These are phyloP conservation scores for Xerocomus potaroensis DNA, from an alignment of 768 basidiomycete species.

Conservation along the genomic window DNA sequence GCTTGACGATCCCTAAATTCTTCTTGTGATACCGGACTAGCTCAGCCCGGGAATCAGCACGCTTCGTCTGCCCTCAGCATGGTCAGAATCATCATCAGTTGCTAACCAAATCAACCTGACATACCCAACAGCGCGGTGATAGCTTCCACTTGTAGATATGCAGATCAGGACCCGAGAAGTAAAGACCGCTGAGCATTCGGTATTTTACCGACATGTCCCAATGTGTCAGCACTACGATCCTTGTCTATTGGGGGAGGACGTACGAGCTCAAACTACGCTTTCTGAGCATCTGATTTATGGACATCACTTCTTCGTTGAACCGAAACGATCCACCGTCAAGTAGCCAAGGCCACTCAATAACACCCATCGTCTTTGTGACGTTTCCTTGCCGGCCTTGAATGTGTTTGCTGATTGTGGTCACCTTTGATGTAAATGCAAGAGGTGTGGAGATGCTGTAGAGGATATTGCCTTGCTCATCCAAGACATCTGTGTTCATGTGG, in stretches of 20 bases:
- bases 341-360: conserved; percentile 6
- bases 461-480: conserved; percentile 2
- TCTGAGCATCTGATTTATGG: not conserved
- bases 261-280: not conserved
- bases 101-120: too few species aligned
- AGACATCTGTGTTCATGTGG: conserved; percentile 19
- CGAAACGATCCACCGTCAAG: not conserved
- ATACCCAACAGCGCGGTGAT: conserved; percentile 12
- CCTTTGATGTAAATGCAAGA: not conserved
- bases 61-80: not conserved
- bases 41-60: not conserved
- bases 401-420: conserved; percentile 9
- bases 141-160: conserved; percentile 26
- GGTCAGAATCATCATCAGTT: too few species aligned
- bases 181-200: conserved; percentile 14
- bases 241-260: not conserved
- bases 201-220: not conserved
- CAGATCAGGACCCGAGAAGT: conserved; percentile 24
- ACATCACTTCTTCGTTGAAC: not conserved
- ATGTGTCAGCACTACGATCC: not conserved
- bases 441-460: conserved; percentile 10
- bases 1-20: not conserved
- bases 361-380: not conserved
- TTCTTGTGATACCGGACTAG: not conserved
- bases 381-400: not conserved